Evolutionary conservation across 441 rosid genomes (phyloP), one percentile per base, ranked within the genome.

Genomic region (Kokia cookei): DNA sequence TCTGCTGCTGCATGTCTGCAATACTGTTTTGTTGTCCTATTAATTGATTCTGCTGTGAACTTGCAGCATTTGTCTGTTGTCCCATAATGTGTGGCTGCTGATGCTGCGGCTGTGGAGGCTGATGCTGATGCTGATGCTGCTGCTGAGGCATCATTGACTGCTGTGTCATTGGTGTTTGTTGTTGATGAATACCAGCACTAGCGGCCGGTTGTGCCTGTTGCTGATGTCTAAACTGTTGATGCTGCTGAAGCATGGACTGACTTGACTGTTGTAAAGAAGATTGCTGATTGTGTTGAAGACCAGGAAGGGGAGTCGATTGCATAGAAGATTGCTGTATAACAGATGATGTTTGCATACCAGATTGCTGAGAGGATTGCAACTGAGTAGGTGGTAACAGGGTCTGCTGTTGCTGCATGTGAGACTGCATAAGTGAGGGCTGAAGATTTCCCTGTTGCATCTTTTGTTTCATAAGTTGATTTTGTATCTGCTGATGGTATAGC

Each of bases 1-100:
- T 91, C 76, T 85, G 95, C 70, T 88, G 98, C 86, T 93, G 99
- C 91, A 88, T 75, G 74, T 93, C 96, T 67, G 89, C 91, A 45
- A 88, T 84, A 77, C 73, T 82, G 76, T 84, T 90, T 76, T 88
- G 93, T 77, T 93, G 98, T 47, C 88, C 87, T 57, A 82, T 84
- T 74, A 87, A 79, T 81, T 88, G 97, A 80, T 82, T 87, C 76
- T 84, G 97, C 79, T 84, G 92, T 82, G 89, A 81, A 53, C 83
- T 86, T 59, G 86, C 70, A 71, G 79, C 74, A 85, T 82, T 88
- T 66, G 85, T 42, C 73, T 84, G 96, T 75, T 92, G 97, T 71
- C 89, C 84, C 80, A 87, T 76, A 24, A 90, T 69, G 76, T 84
- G 90, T 65, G 83, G 86, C 72, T 83, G 87, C 79, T 85, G 89